A percentile compares a stretch with the other conserved stretches of the same genome.
Evolutionary conservation across 2,329 filamentous ascomycete genomes (phyloP).

Genomic region (Fusarium verticillioides): DNA sequence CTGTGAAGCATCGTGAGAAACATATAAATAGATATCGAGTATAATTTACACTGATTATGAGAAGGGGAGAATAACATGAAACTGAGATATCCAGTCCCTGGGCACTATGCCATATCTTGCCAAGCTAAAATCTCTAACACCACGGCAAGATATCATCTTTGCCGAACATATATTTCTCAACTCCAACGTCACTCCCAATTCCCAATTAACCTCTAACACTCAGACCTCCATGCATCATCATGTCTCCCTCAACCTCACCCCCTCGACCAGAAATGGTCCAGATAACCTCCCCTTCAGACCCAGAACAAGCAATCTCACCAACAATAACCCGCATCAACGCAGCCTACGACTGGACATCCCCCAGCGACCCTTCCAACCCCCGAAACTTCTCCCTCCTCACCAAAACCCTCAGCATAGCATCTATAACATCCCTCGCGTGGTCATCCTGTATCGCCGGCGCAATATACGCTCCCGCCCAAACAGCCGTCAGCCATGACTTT

Average conservation of each 20-base stretch:
- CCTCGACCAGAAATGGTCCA: conserved; percentile 1
- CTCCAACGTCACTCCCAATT: background rate
- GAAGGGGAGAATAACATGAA: no score
- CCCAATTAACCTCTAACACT: rapidly evolving
- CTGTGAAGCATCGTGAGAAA: rapidly evolving
- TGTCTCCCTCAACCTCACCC: background rate
- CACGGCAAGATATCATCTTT: background rate
- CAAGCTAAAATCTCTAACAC: background rate
- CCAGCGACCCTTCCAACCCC: conserved; percentile 21
- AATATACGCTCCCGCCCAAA: conserved; percentile 23
- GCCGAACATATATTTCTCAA: background rate
- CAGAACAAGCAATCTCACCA: background rate
- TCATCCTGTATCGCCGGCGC: conserved; percentile 15
- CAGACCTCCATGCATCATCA: rapidly evolving
- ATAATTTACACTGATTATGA: rapidly evolving
- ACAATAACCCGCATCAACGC: conserved; percentile 32
- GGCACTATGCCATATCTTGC: no score
- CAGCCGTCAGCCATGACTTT: conserved; percentile 5
- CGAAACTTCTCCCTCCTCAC: conserved; percentile 12
- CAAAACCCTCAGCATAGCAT: conserved; percentile 16
- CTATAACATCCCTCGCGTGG: conserved; percentile 8
- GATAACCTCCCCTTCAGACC: background rate
- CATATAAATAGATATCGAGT: rapidly evolving
- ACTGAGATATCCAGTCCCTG: no score
- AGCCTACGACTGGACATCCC: conserved; percentile 27